Evolutionary conservation across 805 yeast species (phyloP).

Genomic region (Saturnispora sanitii): DNA sequence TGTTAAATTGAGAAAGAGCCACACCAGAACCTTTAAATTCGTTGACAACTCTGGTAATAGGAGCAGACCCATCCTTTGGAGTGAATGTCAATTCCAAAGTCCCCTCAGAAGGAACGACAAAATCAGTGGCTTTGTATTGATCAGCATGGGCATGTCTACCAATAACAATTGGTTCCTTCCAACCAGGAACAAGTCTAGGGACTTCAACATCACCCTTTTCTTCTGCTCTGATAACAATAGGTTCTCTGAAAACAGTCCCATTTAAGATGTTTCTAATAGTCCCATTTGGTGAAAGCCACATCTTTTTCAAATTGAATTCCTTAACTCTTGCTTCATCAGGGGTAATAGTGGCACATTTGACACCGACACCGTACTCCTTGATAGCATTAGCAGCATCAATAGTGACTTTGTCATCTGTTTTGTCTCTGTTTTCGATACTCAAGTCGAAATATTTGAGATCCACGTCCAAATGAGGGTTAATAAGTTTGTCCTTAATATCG

Average conservation of each 20-base stretch:
- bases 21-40: conserved; percentile 63
- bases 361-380: conserved; percentile 65
- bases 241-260: conserved; percentile 80
- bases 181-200: conserved; percentile 67
- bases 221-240: conserved; percentile 56
- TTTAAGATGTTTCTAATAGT: conserved; percentile 73
- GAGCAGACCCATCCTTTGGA: conserved; percentile 47
- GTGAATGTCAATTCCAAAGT: conserved; percentile 55
- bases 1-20: conserved; percentile 75
- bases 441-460: conserved; percentile 72
- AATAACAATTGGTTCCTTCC: conserved; percentile 76
- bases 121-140: conserved; percentile 74
- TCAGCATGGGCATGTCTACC: conserved; percentile 86
- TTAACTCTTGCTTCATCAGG: conserved; percentile 75
- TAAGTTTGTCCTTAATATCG: conserved; percentile 56
- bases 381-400: conserved; percentile 71
- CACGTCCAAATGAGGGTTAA: conserved; percentile 60
- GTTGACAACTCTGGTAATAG: conserved; percentile 42
- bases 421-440: conserved; percentile 57
- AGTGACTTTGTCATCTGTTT: conserved; percentile 66
- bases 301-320: conserved; percentile 62
- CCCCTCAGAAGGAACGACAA: conserved; percentile 59
- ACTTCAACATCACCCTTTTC: conserved; percentile 34
- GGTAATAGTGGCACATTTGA: conserved; percentile 79
- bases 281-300: conserved; percentile 85